These are phyloP conservation scores for Penicillium freii DNA, from an alignment of 2,329 filamentous ascomycete species.

Conservation along the genomic window DNA sequence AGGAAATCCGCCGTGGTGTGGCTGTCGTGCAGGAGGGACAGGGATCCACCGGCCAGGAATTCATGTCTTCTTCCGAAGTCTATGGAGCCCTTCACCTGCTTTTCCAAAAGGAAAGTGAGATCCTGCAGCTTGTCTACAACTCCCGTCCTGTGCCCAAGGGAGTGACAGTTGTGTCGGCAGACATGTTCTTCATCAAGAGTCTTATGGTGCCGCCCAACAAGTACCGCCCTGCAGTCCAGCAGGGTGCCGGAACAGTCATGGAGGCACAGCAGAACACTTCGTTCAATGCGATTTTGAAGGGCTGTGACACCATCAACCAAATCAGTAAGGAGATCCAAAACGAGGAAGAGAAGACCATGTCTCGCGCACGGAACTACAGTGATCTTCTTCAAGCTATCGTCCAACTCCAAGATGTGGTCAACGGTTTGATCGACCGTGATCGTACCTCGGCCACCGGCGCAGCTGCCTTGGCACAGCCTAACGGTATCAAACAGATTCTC, in stretches of 20 bases:
- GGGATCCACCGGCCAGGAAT: conserved; percentile 60
- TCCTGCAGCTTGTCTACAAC: conserved; percentile 81
- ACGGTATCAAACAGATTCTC: conserved; percentile 95
- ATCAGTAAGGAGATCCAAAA: conserved; percentile 68
- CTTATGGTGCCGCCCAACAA: conserved; percentile 89
- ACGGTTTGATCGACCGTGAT: conserved; percentile 86
- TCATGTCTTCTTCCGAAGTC: conserved; percentile 80
- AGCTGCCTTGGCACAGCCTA: conserved; percentile 75
- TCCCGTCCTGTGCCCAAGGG: conserved; percentile 65
- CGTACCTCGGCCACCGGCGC: conserved; percentile 78
- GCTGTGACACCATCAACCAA: conserved; percentile 69
- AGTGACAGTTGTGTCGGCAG: conserved; percentile 60
- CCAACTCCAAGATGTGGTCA: conserved; percentile 82
- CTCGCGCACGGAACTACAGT: conserved; percentile 62
- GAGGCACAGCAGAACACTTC: conserved; percentile 86
- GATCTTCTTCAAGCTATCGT: conserved; percentile 81
- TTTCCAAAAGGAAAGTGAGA: conserved; percentile 82
- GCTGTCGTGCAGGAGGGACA: conserved; percentile 35
- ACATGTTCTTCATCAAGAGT: conserved; percentile 92
- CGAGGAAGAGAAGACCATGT: conserved; percentile 45
- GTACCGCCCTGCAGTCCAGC: conserved; percentile 81
- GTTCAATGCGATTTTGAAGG: conserved; percentile 79
- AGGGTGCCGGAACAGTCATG: conserved; percentile 75
- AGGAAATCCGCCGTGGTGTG: conserved; percentile 56
- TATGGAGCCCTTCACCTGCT: conserved; percentile 72